Evolutionary conservation across 768 basidiomycete species (phyloP).

Genomic region (Agaricus blazei): DNA sequence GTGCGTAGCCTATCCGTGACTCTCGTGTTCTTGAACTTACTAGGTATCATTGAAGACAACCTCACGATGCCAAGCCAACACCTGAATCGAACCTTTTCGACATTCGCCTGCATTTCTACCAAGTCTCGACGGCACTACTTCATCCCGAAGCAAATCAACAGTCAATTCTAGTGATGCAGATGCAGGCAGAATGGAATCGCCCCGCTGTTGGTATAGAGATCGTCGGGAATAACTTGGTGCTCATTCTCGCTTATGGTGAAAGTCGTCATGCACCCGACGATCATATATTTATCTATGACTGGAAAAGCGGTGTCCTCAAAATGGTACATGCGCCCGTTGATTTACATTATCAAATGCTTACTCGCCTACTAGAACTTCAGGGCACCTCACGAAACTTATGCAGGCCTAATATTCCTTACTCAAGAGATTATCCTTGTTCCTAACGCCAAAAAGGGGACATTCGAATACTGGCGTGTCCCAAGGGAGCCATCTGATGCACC

Average conservation of each 20-base stretch:
- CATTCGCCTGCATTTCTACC: conserved; percentile 8
- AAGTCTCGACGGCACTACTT: conserved; percentile 31
- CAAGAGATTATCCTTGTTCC: conserved; percentile 28
- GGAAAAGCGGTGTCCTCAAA: conserved; percentile 32
- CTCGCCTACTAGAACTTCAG: conserved; percentile 12
- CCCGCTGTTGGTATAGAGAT: conserved; percentile 39
- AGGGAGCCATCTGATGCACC: conserved; percentile 9
- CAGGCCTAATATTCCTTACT: conserved; percentile 28
- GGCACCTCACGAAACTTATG: conserved; percentile 21
- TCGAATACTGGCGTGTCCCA: conserved; percentile 34
- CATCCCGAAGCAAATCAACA: conserved; percentile 29
- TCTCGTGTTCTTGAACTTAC: neutral
- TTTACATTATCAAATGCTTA: neutral
- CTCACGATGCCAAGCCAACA: neutral
- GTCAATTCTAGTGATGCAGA: conserved; percentile 23
- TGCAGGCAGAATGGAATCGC: conserved; percentile 13
- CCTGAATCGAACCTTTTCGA: neutral
- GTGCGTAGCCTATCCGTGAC: conserved; percentile 19
- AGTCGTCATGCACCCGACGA: conserved; percentile 15
- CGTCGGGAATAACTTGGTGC: conserved; percentile 38
- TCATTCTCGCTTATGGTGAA: conserved; percentile 26
- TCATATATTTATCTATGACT: conserved; percentile 36
- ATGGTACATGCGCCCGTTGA: conserved; percentile 22
- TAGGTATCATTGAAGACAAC: neutral
- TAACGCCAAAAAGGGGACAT: conserved; percentile 20